Evolutionary conservation across 441 rosid genomes (phyloP).

Genomic region (Syzygium syzygioides): DNA sequence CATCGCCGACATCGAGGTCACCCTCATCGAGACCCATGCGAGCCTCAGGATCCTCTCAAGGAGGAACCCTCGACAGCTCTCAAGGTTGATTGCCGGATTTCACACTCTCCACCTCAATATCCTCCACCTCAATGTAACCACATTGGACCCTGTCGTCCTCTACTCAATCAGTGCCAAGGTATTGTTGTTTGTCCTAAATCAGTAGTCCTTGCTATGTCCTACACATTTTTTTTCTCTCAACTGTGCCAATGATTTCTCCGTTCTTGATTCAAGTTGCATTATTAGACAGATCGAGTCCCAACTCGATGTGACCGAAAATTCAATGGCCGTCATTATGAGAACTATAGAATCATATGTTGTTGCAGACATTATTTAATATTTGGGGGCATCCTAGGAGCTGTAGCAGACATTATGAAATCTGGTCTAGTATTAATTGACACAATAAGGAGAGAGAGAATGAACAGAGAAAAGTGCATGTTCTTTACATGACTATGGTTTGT

Average conservation of each 20-base stretch:
- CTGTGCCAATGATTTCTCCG: background rate
- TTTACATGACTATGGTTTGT: background rate
- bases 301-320: background rate
- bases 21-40: conserved; percentile 80
- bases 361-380: background rate
- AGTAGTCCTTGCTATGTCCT: background rate
- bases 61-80: conserved; percentile 42
- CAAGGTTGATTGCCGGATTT: conserved; percentile 51
- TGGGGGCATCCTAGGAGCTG: background rate
- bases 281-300: background rate
- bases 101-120: conserved; percentile 63
- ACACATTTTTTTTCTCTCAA: background rate
- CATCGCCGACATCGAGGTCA: conserved; percentile 71
- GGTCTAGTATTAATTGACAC: background rate
- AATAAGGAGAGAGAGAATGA: background rate
- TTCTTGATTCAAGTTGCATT: background rate
- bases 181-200: background rate
- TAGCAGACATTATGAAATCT: background rate
- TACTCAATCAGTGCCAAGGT: conserved; percentile 91
- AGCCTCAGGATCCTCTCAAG: conserved; percentile 60
- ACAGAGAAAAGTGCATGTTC: background rate
- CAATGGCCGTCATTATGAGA: background rate
- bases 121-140: conserved; percentile 76
- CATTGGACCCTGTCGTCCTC: conserved; percentile 48
- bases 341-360: background rate